Percentiles rank a stretch among this genome's conserved stretches.
Evolutionary conservation across 1,284 basidiomycete genomes (phyloP).

Genomic region (Ceratobasidium sp.): DNA sequence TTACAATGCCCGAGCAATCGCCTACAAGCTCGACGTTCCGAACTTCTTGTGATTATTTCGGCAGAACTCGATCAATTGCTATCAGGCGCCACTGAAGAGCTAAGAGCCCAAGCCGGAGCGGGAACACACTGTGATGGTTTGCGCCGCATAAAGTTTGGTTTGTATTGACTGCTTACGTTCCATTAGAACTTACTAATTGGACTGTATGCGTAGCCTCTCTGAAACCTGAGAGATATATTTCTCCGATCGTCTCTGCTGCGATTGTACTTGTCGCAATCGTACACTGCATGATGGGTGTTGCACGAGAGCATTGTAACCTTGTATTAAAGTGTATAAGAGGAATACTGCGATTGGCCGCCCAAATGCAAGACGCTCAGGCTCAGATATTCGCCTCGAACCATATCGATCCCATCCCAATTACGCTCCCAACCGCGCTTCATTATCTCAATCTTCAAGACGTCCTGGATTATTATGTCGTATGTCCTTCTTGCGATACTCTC

Average conservation of each 20-base stretch:
- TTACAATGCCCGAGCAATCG: background rate
- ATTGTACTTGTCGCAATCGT: background rate
- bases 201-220: no score
- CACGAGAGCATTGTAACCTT: constrained; percentile 1
- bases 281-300: constrained; percentile 19
- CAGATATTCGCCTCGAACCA: background rate
- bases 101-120: background rate
- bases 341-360: background rate
- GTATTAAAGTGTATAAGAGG: background rate
- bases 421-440: no score
- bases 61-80: background rate
- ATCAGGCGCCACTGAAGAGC: background rate
- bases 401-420: background rate
- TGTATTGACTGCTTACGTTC: background rate
- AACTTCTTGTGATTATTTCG: background rate
- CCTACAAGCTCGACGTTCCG: background rate
- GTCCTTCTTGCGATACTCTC: no score
- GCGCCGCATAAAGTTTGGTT: constrained; percentile 3
- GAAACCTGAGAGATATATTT: background rate
- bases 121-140: background rate
- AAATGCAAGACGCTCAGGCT: background rate
- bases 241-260: background rate
- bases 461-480: no score
- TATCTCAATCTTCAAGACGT: no score
- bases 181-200: no score